Evolutionary conservation across 306 rosid species (phyloP).

Genomic region (Luffa aegyptiaca): DNA sequence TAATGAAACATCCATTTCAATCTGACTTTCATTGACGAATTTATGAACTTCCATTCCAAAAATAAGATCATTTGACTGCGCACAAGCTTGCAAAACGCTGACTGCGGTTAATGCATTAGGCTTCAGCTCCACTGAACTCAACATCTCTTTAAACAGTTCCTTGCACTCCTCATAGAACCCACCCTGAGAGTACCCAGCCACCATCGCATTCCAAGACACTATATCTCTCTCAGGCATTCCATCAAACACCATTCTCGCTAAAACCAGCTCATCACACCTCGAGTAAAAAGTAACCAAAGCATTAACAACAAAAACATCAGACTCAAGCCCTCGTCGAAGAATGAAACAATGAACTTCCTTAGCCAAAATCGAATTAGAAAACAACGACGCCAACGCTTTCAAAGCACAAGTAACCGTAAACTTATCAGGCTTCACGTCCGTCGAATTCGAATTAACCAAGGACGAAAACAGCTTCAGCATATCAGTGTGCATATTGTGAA

Average conservation of each 20-base stretch:
- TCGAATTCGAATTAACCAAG: slow-evolving; percentile 15
- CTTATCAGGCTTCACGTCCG: slow-evolving; percentile 30
- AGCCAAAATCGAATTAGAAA: slow-evolving; percentile 14
- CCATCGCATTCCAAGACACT: slow-evolving; percentile 86
- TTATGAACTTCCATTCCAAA: slow-evolving; percentile 60
- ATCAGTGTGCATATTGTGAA: slow-evolving; percentile 32
- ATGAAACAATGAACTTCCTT: slow-evolving; percentile 49
- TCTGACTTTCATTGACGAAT: slow-evolving; percentile 28
- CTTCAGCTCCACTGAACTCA: slow-evolving; percentile 17
- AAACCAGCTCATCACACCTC: slow-evolving; percentile 40
- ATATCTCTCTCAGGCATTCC: slow-evolving; percentile 39
- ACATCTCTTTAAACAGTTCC: slow-evolving; percentile 44
- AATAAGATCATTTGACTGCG: slow-evolving; percentile 60
- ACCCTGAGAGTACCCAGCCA: slow-evolving; percentile 70
- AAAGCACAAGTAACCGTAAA: slow-evolving; percentile 45
- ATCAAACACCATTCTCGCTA: slow-evolving; percentile 55
- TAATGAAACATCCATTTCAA: slow-evolving; percentile 44
- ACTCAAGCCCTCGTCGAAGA: slow-evolving; percentile 36
- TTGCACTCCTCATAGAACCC: slow-evolving; percentile 61
- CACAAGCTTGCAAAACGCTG: slow-evolving; percentile 82
- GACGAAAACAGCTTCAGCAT: slow-evolving; percentile 41
- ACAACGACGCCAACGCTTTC: slow-evolving; percentile 45
- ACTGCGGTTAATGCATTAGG: slow-evolving; percentile 51
- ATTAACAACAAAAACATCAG: slow-evolving; percentile 49
- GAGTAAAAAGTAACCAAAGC: slow-evolving; percentile 56